These are phyloP conservation scores for Mesembryanthemum crystallinum DNA, from an alignment of 148 eudicot genomes.

Conservation along the genomic window DNA sequence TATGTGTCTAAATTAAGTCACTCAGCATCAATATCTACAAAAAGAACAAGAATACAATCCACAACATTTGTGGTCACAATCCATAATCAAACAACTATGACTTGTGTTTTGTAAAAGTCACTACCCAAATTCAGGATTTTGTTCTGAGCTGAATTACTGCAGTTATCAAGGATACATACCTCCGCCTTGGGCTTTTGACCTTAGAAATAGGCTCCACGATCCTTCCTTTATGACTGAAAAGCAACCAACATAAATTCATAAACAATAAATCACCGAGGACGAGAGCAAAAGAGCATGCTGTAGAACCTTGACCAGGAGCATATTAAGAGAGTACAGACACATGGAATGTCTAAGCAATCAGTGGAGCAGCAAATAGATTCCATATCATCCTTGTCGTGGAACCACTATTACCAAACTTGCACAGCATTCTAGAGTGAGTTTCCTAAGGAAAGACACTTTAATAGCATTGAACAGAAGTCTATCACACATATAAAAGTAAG, in stretches of 20 bases:
- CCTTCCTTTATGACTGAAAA: slow-evolving; percentile 60
- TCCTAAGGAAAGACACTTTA: too few species aligned
- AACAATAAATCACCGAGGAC: not conserved
- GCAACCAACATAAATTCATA: slow-evolving; percentile 15
- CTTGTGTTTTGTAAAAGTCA: not conserved
- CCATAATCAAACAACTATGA: not conserved
- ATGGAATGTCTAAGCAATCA: not conserved
- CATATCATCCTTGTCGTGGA: not conserved
- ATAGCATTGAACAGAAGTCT: not conserved
- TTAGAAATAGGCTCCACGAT: slow-evolving; percentile 40
- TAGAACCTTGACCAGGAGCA: not conserved
- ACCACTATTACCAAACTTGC: not conserved
- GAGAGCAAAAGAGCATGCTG: too few species aligned
- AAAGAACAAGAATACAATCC: not conserved
- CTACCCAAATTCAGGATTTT: too few species aligned
- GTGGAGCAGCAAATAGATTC: too few species aligned
- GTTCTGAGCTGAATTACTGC: not conserved
- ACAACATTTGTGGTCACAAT: not conserved
- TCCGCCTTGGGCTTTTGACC: slow-evolving; percentile 67
- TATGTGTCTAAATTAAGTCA: too few species aligned
- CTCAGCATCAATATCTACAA: not conserved
- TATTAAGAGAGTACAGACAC: not conserved
- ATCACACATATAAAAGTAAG: not conserved
- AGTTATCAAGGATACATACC: slow-evolving; percentile 34
- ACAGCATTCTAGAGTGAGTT: not conserved